Base-by-base conservation (phyloP, 106 monocot species). In the Platanthera guangdongensis region DNA sequence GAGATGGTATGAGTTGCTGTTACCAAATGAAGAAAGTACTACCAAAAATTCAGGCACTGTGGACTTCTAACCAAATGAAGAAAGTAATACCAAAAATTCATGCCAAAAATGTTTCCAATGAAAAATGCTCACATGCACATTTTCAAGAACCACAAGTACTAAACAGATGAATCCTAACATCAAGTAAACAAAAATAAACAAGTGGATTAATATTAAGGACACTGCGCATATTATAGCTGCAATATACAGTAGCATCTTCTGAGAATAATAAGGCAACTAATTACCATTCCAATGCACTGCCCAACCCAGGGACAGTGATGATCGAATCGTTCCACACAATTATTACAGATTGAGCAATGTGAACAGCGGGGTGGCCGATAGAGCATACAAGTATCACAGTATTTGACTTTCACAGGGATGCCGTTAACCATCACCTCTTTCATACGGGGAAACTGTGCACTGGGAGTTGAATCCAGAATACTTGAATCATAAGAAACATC, bases 401-500 rank as follows among this genome's bases (percentile, higher is more conserved):
- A 82, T 50, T 82, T 82, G 4, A 82, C 68, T 78, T 78, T 82
- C 47, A 82, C 74, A 55, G 78, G 64, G 67, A 82, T 13, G 45
- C 78, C 78, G 50, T 82, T 82, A 39, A 78, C 78, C 13, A 49
- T 68, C 47, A 82, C 74, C 67, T 82, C 82, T 22, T 82, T 82
- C 10, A 48, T 68, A 7, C 78, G 78, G 68, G 82, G 82, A 74
- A 82, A 65, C 57, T 87, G 87, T 64, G 87, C 47, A 55, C 72
- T 81, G 47, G 85, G 89, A 25, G 86, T 88, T 47, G 79, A 82
- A 65, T 53, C 48, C 7, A 65, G 30, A 64, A 54, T 46, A 12
- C 80, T 81, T 15, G 77, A 21, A 68, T 80, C 83, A 80, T 89
- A 87, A 8, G 85, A 83, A 50, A 95, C 78, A 49, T 92, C 95